Base-by-base conservation (phyloP, 1,284 basidiomycete genomes). In the Ustilago lituana region DNA sequence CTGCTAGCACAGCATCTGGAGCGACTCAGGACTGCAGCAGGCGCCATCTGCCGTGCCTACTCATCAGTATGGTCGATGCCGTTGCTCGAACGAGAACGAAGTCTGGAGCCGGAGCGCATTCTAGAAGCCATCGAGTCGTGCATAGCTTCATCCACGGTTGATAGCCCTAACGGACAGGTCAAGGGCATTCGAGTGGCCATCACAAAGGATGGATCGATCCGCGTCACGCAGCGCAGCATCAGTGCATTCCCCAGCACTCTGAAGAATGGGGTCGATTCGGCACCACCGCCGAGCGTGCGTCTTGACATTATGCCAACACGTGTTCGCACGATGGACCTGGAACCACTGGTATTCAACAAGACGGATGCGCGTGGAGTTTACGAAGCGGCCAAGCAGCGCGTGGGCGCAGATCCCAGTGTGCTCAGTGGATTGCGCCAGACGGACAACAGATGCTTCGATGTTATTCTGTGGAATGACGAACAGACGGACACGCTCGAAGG, bases 291-390 rank as follows among this genome's bases (percentile, higher is more conserved):
- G 10, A 50, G 48, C 17, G 68, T 66, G 33, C 58, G 68, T 4
- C 23, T 65, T 23, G 68, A 71, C 27, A 32, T 31, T 14, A 37
- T 35, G 44, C 62, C 68, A 11, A 71, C 68, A 26, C 40, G 62
- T 11, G 62, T 71, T 19, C 40, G 68, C 1, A 65, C 54, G 22
- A 39, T 66, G 58, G 62, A 66, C 14, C 39, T 71, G 50, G 68
- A 71, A 36, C 68, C 68, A 27, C n/a, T 71, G 6, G 62, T 66
- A 32, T 66, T 71, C 48, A 71, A 71, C 68, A 71, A 71, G 62
- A 71, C 68, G 10, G 58, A 71, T 24, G 68, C 62, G 27, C 57
- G 68, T 12, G 62, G 55, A 3, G 57, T 66, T 51, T 71, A 71
- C 58, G 68, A 71, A 41, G 58, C 57, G 19, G 68, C 68, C 15